Percentiles rank a stretch among this genome's conserved stretches.
phyloP scores from a whole-genome alignment of 345 rosid genomes.

The Eucalyptus sp. region DNA sequence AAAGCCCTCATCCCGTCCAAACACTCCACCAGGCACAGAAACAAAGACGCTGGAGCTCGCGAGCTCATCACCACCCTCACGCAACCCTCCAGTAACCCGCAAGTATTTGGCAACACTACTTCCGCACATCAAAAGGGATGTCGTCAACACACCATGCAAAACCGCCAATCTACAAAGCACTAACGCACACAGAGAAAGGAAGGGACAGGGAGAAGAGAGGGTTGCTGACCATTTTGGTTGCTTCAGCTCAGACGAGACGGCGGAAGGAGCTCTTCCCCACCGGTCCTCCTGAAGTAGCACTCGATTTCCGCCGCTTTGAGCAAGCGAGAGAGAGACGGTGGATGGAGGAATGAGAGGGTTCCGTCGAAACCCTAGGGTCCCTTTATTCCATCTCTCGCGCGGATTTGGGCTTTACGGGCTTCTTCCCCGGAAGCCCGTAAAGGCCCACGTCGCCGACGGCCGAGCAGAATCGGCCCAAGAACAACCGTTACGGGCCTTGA shows the following conservation, averaged over 20 bases:
- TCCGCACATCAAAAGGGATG: not conserved
- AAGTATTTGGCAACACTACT: not conserved
- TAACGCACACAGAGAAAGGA: not conserved
- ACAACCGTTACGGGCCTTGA: not conserved
- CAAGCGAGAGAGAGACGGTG: not conserved
- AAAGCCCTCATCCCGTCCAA: not conserved
- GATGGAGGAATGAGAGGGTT: not conserved
- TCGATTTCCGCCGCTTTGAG: not conserved
- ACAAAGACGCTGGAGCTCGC: not conserved
- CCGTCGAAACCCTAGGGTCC: not conserved
- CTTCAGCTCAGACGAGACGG: not conserved
- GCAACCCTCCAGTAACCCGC: not conserved
- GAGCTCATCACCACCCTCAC: not conserved
- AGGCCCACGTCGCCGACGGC: not conserved
- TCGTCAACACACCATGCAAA: not conserved
- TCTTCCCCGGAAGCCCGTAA: not conserved
- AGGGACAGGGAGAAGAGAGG: not conserved
- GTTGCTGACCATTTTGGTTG: not conserved
- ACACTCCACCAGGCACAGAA: not conserved
- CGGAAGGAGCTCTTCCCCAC: not conserved
- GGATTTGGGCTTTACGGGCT: not conserved
- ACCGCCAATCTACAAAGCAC: not conserved
- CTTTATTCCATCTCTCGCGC: not conserved
- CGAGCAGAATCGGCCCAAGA: not conserved
- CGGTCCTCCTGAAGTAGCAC: not conserved